Percentiles rank a stretch among this genome's conserved stretches.
Conservation (phyloP, 2,329 filamentous ascomycete species). For the Hypomyces perniciosus region DNA sequence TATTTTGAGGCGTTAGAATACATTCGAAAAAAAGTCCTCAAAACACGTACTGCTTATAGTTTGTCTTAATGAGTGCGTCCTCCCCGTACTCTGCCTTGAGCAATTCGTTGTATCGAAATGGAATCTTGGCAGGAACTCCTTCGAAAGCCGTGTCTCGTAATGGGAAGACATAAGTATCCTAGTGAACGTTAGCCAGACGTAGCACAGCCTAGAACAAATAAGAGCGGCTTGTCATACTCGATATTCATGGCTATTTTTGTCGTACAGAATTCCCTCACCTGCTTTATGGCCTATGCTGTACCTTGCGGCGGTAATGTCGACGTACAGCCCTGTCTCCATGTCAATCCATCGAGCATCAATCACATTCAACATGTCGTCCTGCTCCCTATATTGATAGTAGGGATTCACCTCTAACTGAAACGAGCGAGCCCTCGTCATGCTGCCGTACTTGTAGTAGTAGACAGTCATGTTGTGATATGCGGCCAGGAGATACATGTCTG, state of each 20-base stretch:
- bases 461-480: slow-evolving; percentile 58
- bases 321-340: slow-evolving; percentile 39
- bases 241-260: slow-evolving; percentile 47
- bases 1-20: slow-evolving; percentile 15
- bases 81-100: slow-evolving; percentile 52
- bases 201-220: neutral
- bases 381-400: slow-evolving; percentile 32
- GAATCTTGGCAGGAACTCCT: slow-evolving; percentile 59
- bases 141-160: slow-evolving; percentile 65
- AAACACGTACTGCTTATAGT: slow-evolving; percentile 45
- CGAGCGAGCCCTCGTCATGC: slow-evolving; percentile 32
- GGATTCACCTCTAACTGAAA: slow-evolving; percentile 48
- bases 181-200: neutral
- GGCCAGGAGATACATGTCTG: slow-evolving; percentile 60
- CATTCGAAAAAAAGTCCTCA: neutral
- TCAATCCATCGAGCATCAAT: slow-evolving; percentile 47
- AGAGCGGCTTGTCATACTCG: slow-evolving; percentile 26
- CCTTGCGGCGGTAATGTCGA: slow-evolving; percentile 46
- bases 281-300: slow-evolving; percentile 40
- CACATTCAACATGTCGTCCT: slow-evolving; percentile 34
- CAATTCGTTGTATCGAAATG: slow-evolving; percentile 54
- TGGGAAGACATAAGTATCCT: slow-evolving; percentile 59
- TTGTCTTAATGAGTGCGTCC: slow-evolving; percentile 43
- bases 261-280: slow-evolving; percentile 41
- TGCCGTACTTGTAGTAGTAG: slow-evolving; percentile 37